Base-by-base conservation (phyloP, 164 flowering plant genomes). In the Houttuynia cordata region DNA sequence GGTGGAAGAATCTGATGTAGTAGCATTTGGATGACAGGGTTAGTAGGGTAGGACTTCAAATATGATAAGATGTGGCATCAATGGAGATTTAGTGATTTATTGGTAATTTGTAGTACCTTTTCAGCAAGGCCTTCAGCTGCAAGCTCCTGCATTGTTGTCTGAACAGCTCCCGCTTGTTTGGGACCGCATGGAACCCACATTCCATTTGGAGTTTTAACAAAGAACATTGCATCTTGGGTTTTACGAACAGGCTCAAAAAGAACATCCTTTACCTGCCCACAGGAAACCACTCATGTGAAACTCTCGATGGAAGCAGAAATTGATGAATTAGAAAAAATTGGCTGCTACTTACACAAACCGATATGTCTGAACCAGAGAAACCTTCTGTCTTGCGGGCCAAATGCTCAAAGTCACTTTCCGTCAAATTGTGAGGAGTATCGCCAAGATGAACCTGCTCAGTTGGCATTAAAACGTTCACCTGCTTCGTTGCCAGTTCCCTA, bases 151-250 rank as follows among this genome's bases (percentile, higher is more conserved):
- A 93, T 90, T 25, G 83, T 75, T 10, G 71, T 82, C 77, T 88
- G 99, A 63, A 88, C 75, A 58, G 96, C 96, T 74, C 90, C 96
- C 1, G 67, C 80, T 58, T 88, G 91, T 79, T 83, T 94, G 42
- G 99, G 94, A 56, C 99, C 99, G 78, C 99, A 94, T 8, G 97
- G 99, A 34, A 86, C 62, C 97, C 96, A 91, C 81, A 73, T 76
- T 56, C 69, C 91, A 73, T 78, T 64, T 50, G 79, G 47, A 17
- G 78, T 79, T 77, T 83, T 79, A 24, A 76, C 50, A 57, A 94
- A 94, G 71, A 76, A 94, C 93, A 85, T 88, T 37, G 99, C 99
- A 78, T 94, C 99, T 70, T 94, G 96, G 23, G 99, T 91, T 77
- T 94, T 94, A 18, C 97, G 95, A 56, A 94, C 94, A 50, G 97